Conservation (phyloP, 1,284 basidiomycete genomes). For the Trichosporon sp. region DNA sequence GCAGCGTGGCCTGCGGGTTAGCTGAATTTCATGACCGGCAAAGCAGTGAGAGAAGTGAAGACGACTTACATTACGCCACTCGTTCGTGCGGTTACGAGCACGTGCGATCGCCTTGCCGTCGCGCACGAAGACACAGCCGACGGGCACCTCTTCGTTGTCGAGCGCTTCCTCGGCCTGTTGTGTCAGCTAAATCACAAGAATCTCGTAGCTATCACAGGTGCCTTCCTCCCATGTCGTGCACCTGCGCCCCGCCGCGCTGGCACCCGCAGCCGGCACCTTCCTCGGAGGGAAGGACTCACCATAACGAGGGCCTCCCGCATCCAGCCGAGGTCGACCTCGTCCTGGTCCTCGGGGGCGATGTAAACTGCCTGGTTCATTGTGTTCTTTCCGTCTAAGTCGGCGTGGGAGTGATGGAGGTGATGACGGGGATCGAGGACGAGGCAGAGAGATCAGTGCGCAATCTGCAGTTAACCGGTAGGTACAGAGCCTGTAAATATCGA, state of each 20-base stretch:
- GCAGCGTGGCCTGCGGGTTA: conserved; percentile 77
- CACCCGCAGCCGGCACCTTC: too few species aligned
- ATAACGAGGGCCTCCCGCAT: conserved; percentile 56
- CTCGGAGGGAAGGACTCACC: conserved; percentile 37
- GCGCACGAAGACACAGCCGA: conserved; percentile 93
- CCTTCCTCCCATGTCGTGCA: too few species aligned
- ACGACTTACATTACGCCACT: conserved; percentile 76
- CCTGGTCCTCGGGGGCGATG: conserved; percentile 52
- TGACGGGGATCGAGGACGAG: background rate
- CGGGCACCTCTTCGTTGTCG: conserved; percentile 83
- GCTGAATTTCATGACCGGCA: too few species aligned
- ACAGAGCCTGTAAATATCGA: background rate
- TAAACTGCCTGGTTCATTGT: conserved; percentile 40
- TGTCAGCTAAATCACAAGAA: background rate
- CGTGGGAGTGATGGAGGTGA: background rate
- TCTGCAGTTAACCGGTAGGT: background rate
- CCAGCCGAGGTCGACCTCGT: conserved; percentile 51
- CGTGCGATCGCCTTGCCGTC: conserved; percentile 73
- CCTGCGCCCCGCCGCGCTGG: background rate
- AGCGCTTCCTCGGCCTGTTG: conserved; percentile 71
- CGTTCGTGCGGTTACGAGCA: conserved; percentile 92
- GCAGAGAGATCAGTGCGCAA: background rate
- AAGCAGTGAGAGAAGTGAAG: too few species aligned
- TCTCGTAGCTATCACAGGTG: too few species aligned
- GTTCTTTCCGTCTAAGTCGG: background rate